phyloP scores from a whole-genome alignment of 495 filamentous ascomycete species.

The Darksidea phi region DNA sequence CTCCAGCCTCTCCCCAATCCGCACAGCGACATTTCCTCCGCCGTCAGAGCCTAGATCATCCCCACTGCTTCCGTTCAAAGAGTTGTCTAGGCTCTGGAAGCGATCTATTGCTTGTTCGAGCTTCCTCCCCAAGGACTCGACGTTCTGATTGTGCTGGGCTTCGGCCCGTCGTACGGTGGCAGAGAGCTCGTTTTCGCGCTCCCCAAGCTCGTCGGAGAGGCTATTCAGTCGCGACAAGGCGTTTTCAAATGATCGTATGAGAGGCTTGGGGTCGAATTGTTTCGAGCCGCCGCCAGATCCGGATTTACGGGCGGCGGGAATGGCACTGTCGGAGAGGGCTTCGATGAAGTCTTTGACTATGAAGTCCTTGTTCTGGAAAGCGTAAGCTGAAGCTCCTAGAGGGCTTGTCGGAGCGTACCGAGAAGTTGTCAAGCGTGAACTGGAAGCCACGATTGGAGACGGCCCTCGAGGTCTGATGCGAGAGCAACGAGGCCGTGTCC shows the following conservation, averaged over 20 bases:
- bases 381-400: not conserved
- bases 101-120: conserved; percentile 86
- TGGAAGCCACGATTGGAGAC: conserved; percentile 57
- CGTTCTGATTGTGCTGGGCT: conserved; percentile 82
- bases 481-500: conserved; percentile 36
- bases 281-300: conserved; percentile 46
- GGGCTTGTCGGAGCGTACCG: conserved; percentile 37
- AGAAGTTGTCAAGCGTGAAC: conserved; percentile 88
- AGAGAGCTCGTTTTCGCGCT: conserved; percentile 82
- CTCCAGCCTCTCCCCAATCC: conserved; percentile 89
- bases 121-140: conserved; percentile 79
- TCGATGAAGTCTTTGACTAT: conserved; percentile 98
- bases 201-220: conserved; percentile 81
- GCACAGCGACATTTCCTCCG: conserved; percentile 83
- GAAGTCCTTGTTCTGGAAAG: conserved; percentile 68
- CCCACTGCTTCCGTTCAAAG: conserved; percentile 58
- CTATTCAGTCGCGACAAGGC: conserved; percentile 73
- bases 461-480: conserved; percentile 28
- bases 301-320: conserved; percentile 73
- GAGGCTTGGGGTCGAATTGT: conserved; percentile 94
- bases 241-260: conserved; percentile 93
- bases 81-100: conserved; percentile 84
- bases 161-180: conserved; percentile 89
- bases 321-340: conserved; percentile 78
- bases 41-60: conserved; percentile 55